phyloP scores from a whole-genome alignment of 805 yeast genomes.

The Kazachstania bromeliacearum region DNA sequence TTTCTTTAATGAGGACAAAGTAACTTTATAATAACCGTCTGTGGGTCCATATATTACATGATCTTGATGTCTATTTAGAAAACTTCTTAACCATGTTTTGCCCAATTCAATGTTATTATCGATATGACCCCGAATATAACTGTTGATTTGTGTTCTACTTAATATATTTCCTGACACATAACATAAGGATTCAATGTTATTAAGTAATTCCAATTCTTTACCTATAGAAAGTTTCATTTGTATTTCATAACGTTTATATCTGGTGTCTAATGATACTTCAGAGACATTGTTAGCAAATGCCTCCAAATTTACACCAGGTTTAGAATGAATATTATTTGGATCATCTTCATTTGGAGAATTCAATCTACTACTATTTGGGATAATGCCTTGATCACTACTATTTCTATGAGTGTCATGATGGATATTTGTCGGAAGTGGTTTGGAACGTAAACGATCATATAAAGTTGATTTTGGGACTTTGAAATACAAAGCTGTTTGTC shows the following conservation, averaged over 20 bases:
- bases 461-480: constrained; percentile 22
- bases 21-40: constrained; percentile 7
- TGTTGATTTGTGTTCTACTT: constrained; percentile 14
- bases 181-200: constrained; percentile 10
- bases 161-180: constrained; percentile 17
- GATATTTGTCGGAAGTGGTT: constrained; percentile 5
- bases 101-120: constrained; percentile 15
- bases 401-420: neutral
- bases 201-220: constrained; percentile 11
- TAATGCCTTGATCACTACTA: neutral
- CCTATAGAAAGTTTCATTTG: constrained; percentile 21
- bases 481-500: constrained; percentile 21
- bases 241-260: constrained; percentile 13
- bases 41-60: constrained; percentile 16
- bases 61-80: constrained; percentile 17
- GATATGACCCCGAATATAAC: constrained; percentile 5
- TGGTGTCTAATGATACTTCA: neutral
- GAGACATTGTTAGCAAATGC: neutral
- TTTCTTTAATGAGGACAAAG: constrained; percentile 7
- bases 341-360: neutral
- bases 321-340: neutral
- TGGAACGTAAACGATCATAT: constrained; percentile 14
- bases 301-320: neutral
- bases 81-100: constrained; percentile 20
- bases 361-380: neutral